Conservation (phyloP, 257 asterid species). For the Ballota nigra region DNA sequence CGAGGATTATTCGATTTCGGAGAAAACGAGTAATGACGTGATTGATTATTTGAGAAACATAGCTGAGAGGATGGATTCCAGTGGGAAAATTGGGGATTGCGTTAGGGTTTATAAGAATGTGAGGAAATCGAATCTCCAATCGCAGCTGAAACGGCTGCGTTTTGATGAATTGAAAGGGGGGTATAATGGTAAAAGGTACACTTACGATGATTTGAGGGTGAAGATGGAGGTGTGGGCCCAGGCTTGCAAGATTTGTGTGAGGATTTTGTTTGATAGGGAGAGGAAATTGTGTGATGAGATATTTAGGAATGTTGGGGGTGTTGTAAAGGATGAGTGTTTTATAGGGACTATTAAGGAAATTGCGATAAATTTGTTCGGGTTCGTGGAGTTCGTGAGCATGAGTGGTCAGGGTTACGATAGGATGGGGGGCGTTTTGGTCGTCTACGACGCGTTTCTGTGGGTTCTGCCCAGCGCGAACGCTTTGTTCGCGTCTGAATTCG, state of each 20-base stretch:
- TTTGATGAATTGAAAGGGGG: slow-evolving; percentile 28
- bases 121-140: slow-evolving; percentile 18
- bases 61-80: slow-evolving; percentile 32
- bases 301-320: slow-evolving; percentile 16
- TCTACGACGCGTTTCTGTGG: slow-evolving; percentile 26
- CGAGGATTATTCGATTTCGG: slow-evolving; percentile 30
- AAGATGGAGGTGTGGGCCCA: slow-evolving; percentile 45
- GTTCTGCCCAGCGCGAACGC: slow-evolving; percentile 19
- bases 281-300: slow-evolving; percentile 30
- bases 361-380: slow-evolving; percentile 27
- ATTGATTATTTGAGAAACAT: slow-evolving; percentile 25
- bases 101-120: slow-evolving; percentile 27
- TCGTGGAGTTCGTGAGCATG: slow-evolving; percentile 28
- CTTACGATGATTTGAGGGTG: slow-evolving; percentile 29
- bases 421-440: slow-evolving; percentile 31
- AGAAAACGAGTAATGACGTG: slow-evolving; percentile 22
- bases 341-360: slow-evolving; percentile 40
- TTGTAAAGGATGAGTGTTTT: slow-evolving; percentile 34
- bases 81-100: slow-evolving; percentile 27
- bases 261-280: slow-evolving; percentile 34
- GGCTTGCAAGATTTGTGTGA: slow-evolving; percentile 39
- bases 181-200: slow-evolving; percentile 1
- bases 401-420: slow-evolving; percentile 24
- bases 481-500: slow-evolving; percentile 26
- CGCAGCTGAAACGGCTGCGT: slow-evolving; percentile 34